Evolutionary conservation across 2,329 filamentous ascomycete genomes (phyloP), one percentile per base, ranked within the genome.

Genomic region (Beauveria pseudobassiana): DNA sequence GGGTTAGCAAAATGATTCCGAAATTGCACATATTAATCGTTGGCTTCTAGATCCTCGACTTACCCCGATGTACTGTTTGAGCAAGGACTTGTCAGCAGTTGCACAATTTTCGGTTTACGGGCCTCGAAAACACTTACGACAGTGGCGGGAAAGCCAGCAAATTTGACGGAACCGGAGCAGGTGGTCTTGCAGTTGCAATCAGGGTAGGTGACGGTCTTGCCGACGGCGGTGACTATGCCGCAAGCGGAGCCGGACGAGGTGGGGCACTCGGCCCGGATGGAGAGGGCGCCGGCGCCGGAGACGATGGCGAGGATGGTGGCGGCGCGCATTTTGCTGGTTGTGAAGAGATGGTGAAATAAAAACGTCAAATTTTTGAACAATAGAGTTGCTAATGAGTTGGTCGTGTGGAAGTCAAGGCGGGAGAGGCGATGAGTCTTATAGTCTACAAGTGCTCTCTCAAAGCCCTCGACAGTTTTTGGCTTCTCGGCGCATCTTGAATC

Each of bases 231-330:
- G 40, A 62, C 54, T 5, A 12, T 28, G 16, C 46, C 61, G 55
- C 61, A 62, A 16, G 54, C 45, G 14, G 61, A 62, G 48, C 61
- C 61, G 30, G 61, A 42, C 10, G 54, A 24, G 28, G 49, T 58
- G 34, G 61, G 61, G 49, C 61, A 62, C 54, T 53, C 61, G 40
- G 61, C 48, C n/a, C 55, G 54, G 28, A 40, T 42, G 54, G 55
- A 46, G 20, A 62, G 61, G 55, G 61, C 61, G 5, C 40, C 43
- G 24, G 49, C 48, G 48, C 54, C 54, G 38, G 61, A 56, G 48
- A 62, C 20, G 49, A 62, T 18, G 30, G 54, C 54, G n/a, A 62
- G 24, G 42, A 62, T 46, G 49, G 53, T 56, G 48, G 55, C 49
- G 30, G 42, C 38, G 22, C 48, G 61, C 61, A 62, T 62, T 2